Base-by-base conservation (phyloP, 202 grass and related monocot species). In the Elaeis oleifera region DNA sequence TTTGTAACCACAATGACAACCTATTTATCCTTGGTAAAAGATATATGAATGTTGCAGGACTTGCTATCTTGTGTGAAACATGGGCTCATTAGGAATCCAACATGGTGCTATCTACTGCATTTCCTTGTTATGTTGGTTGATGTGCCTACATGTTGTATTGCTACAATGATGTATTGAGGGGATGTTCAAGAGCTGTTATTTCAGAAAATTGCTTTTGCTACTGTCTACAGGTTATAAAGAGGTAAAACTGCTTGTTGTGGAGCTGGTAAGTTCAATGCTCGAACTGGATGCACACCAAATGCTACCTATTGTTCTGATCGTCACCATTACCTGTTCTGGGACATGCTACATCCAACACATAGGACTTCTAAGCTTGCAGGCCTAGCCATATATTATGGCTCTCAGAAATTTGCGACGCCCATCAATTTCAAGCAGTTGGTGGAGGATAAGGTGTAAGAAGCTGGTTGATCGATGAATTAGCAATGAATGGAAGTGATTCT, bases 271-370 rank as follows among this genome's bases (percentile, higher is more conserved):
- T 85, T 85, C 73, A 90, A 90, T 25, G 91, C 78, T 5, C 15
- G 54, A 71, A 76, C 76, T 5, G 73, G 59, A 27, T 91, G 87
- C 82, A 84, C 80, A 59, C 84, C 92, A 5, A 97, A 89, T 79
- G 65, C 88, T 32, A 92, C 88, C 16, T 74, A 85, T 56, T 92
- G 92, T 76, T 67, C 58, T 13, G 73, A 82, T 61, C 79, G 88
- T 0, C 85, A 69, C 26, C 65, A 86, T 27, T 86, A 81, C 61
- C 76, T 91, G 28, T 92, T 89, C 82, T 97, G 92, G 92, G 92
- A 97, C 54, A 16, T 80, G 55, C 68, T 92, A 44, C 92, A 92
- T 59, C 92, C 92, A 2, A 89, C 88, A 49, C 84, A 97, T 44
- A 71, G 78, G 24, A 61, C 73, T 1, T 84, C 82, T 74, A 83